Conservation (phyloP, 352 stramenopile genomes). For the Aphanomyces euteiches region DNA sequence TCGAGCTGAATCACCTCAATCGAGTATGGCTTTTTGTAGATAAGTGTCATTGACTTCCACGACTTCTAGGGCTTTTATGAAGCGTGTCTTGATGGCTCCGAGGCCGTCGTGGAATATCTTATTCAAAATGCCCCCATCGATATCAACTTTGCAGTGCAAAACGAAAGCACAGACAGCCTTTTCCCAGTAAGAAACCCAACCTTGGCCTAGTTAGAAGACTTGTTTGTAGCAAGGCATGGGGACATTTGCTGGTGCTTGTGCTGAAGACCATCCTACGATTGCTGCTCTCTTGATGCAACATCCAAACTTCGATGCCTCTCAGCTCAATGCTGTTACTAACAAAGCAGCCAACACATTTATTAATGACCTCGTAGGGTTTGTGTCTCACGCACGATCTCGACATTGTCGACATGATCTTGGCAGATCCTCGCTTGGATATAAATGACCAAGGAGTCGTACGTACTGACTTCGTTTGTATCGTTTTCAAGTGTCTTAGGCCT, state of each 20-base stretch:
- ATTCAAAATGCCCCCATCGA: background rate
- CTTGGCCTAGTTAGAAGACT: too few species aligned
- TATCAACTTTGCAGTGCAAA: conserved; percentile 1
- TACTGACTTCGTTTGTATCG: background rate
- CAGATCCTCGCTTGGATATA: background rate
- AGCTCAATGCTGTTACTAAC: too few species aligned
- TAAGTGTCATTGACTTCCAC: too few species aligned
- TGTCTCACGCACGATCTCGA: background rate
- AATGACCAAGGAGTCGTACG: background rate
- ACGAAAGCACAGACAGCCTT: too few species aligned
- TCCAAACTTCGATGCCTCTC: background rate
- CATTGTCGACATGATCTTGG: conserved; percentile 17
- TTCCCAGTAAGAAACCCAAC: too few species aligned
- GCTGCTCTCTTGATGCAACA: background rate
- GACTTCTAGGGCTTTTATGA: conserved; percentile 5
- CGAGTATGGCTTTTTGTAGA: too few species aligned
- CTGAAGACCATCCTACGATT: background rate
- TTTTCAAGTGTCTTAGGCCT: background rate
- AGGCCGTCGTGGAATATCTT: background rate
- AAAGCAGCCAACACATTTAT: too few species aligned
- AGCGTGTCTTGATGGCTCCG: background rate
- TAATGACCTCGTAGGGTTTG: background rate
- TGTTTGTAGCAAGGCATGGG: background rate
- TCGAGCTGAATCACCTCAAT: too few species aligned
- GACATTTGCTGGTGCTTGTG: background rate